Evolutionary conservation across 2,329 filamentous ascomycete species (phyloP).

Genomic region (Mollisiaceae sp.): DNA sequence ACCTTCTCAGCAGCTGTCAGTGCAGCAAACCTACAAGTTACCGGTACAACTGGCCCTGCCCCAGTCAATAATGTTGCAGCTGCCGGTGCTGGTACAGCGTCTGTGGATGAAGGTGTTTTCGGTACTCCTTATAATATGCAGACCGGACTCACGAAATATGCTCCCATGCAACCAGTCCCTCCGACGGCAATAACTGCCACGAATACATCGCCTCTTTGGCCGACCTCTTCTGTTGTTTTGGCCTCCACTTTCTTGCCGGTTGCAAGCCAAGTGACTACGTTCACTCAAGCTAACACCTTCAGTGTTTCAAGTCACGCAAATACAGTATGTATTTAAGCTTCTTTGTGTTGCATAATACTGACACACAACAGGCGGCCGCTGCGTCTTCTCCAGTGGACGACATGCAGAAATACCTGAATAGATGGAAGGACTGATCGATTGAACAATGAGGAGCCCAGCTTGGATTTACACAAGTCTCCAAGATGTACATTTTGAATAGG

Average conservation of each 20-base stretch:
- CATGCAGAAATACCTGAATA: constrained; percentile 45
- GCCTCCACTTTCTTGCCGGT: constrained; percentile 42
- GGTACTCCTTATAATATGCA: constrained; percentile 44
- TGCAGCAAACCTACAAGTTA: constrained; percentile 43
- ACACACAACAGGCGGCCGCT: constrained; percentile 36
- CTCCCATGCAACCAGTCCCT: constrained; percentile 48
- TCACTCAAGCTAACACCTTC: constrained; percentile 45
- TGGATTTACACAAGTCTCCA: background rate
- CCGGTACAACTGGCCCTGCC: constrained; percentile 46
- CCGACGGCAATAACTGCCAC: constrained; percentile 46
- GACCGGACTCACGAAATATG: constrained; percentile 45
- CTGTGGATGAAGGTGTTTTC: constrained; percentile 30
- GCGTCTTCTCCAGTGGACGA: constrained; percentile 41
- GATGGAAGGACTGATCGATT: constrained; percentile 45
- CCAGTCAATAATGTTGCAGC: constrained; percentile 32
- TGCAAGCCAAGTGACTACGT: constrained; percentile 43
- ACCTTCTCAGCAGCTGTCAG: constrained; percentile 53
- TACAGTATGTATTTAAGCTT: constrained; percentile 38
- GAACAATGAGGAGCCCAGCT: background rate
- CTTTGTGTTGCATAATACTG: constrained; percentile 16
- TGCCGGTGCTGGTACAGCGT: constrained; percentile 18
- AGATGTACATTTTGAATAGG: constrained; percentile 9
- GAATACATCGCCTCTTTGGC: constrained; percentile 43
- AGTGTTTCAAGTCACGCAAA: constrained; percentile 44
- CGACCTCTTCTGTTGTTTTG: constrained; percentile 43